Evolutionary conservation across 139 green algal genomes (phyloP), one percentile per base, ranked within the genome.

Genomic region (Gonium pectorale): DNA sequence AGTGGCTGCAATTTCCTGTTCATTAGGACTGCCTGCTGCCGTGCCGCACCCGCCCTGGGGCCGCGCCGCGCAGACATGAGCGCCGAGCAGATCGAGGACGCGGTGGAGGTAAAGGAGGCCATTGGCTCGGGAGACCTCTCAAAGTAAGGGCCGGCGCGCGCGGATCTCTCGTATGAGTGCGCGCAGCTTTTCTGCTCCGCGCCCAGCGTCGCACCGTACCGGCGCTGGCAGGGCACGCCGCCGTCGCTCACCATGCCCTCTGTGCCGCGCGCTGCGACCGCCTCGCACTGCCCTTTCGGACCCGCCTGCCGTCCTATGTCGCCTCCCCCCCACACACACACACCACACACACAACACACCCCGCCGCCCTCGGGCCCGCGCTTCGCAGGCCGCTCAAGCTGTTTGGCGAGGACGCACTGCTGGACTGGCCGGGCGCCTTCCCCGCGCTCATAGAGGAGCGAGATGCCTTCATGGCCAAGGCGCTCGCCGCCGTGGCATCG

Each of bases 401-500:
- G 68, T 95, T 91, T 81, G 95, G 95, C 17, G 95, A 98, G 86
- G 96, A 98, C 59, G 95, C 96, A 5, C 83, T 98, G 67, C 85
- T 98, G 64, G 89, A 93, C 69, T 98, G 94, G 94, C 95, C 95
- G 3, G 95, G 95, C 6, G 96, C 95, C 29, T 69, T 91, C 80
- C 60, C 81, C 5, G 83, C 94, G 1, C 74, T 98, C 67, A 96
- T 98, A 24, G 0, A 90, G 3, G 92, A 97, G 71, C 89, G 96
- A 0, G 96, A 98, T 72, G 75, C 54, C 13, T 97, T 92, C 93
- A 98, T 98, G 95, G 95, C 95, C 2, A 81, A 84, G 4, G 89
- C 91, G 5, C 60, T 90, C 27, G 93, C 92, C 17, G 92, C 93
- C 13, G 93, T 92, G 27, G 89, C 91, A 17, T 75, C 62, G 31